These are phyloP conservation scores for Leccinum truebloodii DNA, from an alignment of 768 basidiomycete genomes.

Conservation along the genomic window DNA sequence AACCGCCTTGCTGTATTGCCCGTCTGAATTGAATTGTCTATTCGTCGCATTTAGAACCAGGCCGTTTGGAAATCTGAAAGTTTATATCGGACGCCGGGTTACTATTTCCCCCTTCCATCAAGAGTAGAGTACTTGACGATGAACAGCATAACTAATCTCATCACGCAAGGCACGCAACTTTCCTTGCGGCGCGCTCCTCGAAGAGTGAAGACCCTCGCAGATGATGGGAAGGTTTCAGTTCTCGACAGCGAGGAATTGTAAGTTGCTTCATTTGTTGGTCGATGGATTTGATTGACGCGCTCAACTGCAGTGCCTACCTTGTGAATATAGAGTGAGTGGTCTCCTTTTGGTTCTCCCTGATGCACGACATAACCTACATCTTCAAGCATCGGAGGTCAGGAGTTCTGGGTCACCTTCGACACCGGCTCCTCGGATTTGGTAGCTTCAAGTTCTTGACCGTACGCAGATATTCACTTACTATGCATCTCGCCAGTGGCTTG, in stretches of 20 bases:
- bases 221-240: slow-evolving; percentile 26
- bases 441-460: slow-evolving; percentile 8
- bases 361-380: slow-evolving; percentile 3
- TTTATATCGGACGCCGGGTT: not conserved
- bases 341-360: not conserved
- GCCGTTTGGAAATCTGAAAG: slow-evolving; percentile 2
- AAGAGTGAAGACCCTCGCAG: slow-evolving; percentile 15
- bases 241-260: slow-evolving; percentile 37
- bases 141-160: slow-evolving; percentile 14
- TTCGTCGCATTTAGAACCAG: slow-evolving; percentile 15
- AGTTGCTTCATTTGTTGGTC: slow-evolving; percentile 13
- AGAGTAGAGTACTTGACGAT: slow-evolving; percentile 10
- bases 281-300: not conserved
- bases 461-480: slow-evolving; percentile 5
- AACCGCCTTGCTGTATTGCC: not conserved
- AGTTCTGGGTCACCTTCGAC: slow-evolving; percentile 49
- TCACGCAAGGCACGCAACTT: slow-evolving; percentile 26
- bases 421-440: slow-evolving; percentile 62
- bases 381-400: slow-evolving; percentile 43
- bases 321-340: slow-evolving; percentile 35
- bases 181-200: slow-evolving; percentile 26
- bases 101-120: not conserved
- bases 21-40: slow-evolving; percentile 12
- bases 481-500: slow-evolving; percentile 46
- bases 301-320: slow-evolving; percentile 40